Evolutionary conservation across 192 early-diverging fungal species (phyloP).

Genomic region (Helicostylum pulchrum): DNA sequence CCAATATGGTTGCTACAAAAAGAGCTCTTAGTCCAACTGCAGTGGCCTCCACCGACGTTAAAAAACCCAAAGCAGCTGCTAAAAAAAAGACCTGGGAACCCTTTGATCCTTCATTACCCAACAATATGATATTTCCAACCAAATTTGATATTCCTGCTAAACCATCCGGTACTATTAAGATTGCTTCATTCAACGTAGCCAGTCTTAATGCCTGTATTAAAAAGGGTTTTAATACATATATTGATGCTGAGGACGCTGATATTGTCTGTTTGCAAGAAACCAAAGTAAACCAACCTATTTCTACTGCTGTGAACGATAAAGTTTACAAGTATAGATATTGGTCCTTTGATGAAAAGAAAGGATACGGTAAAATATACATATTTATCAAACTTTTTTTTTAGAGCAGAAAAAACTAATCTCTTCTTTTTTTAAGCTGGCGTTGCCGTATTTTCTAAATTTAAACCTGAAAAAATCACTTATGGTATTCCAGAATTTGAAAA

Average conservation of each 20-base stretch:
- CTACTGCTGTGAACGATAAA: constrained; percentile 55
- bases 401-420: neutral
- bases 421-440: constrained; percentile 50
- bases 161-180: constrained; percentile 51
- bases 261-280: constrained; percentile 84
- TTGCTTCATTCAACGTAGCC: constrained; percentile 80
- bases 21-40: neutral
- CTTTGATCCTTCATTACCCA: constrained; percentile 41
- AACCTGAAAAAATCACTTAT: constrained; percentile 59
- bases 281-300: constrained; percentile 69
- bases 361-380: constrained; percentile 49
- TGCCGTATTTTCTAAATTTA: constrained; percentile 75
- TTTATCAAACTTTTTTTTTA: no score
- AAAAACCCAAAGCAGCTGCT: constrained; percentile 3
- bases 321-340: constrained; percentile 72
- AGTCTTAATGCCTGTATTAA: constrained; percentile 69
- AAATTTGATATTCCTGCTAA: constrained; percentile 49
- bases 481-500: constrained; percentile 55
- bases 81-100: constrained; percentile 18
- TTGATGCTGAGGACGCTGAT: constrained; percentile 77
- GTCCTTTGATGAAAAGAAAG: constrained; percentile 70
- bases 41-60: neutral
- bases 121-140: constrained; percentile 66
- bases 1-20: neutral
- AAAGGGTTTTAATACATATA: constrained; percentile 75